Evolutionary conservation across 139 green algal genomes (phyloP), one percentile per base, ranked within the genome.

Genomic region (Desmodesmus armatus): DNA sequence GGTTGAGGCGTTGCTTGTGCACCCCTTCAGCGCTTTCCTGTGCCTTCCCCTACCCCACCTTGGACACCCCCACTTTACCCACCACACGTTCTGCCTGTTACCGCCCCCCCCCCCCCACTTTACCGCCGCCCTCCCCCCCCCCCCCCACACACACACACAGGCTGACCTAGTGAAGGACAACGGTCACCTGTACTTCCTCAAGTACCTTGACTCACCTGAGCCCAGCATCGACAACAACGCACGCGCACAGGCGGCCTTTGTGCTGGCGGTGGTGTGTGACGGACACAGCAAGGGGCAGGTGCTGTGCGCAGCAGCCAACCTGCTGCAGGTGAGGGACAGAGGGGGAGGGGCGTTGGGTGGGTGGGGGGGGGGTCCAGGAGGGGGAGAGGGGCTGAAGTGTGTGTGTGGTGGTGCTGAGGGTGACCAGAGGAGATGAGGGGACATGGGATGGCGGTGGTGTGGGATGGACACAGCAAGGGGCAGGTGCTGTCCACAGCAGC

Each of bases 121-220:
- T 23, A 15, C 35, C 25, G 19, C 13, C 3, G 65, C 90, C 83
- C n/a, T n/a, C n/a, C n/a, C n/a, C n/a, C n/a, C n/a, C n/a, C n/a
- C n/a, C n/a, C n/a, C n/a, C n/a, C n/a, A n/a, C n/a, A n/a, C n/a
- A n/a, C n/a, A n/a, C n/a, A n/a, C n/a, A n/a, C n/a, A n/a, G n/a
- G 88, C 80, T 40, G 97, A 99, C 83, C 91, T 99, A 51, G 93
- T 98, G 21, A 99, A 99, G 83, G 97, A 99, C 91, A 92, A 74
- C 31, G 97, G 97, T 6, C 95, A 99, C 89, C 79, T 94, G 63
- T 99, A 99, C 92, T 99, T 99, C 86, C 94, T 99, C 67, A 94
- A 94, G 65, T 98, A 97, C 87, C 90, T 99, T 51, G 95, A 98
- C 31, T 53, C 39, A 11, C 35, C 51, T 25, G 80, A 86, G 51